Percentiles rank a stretch among this genome's conserved stretches.
Evolutionary conservation across 768 basidiomycete species (phyloP).

Genomic region (Sporobolomyces phaffii): DNA sequence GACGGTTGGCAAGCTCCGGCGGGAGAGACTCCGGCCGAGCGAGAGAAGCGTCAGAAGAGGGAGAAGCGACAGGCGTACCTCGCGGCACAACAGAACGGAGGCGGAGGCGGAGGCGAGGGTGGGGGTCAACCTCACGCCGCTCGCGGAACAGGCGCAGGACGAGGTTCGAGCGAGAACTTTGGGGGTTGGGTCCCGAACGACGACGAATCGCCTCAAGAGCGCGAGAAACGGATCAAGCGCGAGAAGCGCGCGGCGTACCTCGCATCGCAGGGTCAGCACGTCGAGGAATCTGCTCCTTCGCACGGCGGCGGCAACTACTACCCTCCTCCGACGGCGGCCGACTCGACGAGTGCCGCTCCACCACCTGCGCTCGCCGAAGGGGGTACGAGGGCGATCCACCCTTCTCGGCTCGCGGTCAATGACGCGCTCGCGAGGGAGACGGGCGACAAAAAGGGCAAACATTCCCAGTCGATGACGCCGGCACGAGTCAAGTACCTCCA

Average conservation of each 20-base stretch:
- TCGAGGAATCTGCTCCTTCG: background rate
- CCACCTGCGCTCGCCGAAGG: slow-evolving; percentile 5
- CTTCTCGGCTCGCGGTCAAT: slow-evolving; percentile 13
- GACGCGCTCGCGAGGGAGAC: slow-evolving; percentile 6
- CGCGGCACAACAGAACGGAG: background rate
- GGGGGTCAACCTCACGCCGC: background rate
- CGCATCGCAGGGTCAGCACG: background rate
- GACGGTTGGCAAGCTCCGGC: slow-evolving; percentile 26
- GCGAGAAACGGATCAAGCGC: slow-evolving; percentile 30
- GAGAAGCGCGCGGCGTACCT: slow-evolving; percentile 32
- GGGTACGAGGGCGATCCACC: slow-evolving; percentile 14
- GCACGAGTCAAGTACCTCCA: slow-evolving; percentile 68
- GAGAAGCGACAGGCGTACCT: slow-evolving; percentile 27
- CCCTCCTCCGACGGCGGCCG: background rate
- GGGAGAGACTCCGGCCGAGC: slow-evolving; percentile 32
- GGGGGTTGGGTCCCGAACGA: slow-evolving; percentile 18
- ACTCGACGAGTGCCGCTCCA: background rate
- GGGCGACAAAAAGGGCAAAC: slow-evolving; percentile 26
- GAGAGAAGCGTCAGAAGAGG: slow-evolving; percentile 37
- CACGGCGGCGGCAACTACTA: background rate
- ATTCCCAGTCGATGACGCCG: slow-evolving; percentile 57
- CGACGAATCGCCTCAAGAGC: slow-evolving; percentile 14
- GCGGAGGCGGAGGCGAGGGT: background rate
- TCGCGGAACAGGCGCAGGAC: background rate
- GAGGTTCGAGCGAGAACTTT: background rate